These are phyloP conservation scores for Rhynchospora tenuis DNA, from an alignment of 176 grass and related monocot species.

Conservation along the genomic window DNA sequence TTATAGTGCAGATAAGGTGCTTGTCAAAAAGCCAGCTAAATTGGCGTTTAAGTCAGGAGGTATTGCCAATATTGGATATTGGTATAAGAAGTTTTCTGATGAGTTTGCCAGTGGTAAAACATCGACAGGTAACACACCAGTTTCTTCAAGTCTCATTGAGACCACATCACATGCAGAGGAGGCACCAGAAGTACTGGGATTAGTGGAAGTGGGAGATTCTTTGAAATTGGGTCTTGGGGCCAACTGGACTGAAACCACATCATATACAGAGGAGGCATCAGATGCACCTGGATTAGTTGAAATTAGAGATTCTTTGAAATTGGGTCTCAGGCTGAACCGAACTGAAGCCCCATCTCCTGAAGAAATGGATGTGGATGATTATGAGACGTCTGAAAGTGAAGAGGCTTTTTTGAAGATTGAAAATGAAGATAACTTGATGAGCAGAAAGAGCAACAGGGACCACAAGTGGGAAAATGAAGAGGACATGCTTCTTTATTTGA, in stretches of 20 bases:
- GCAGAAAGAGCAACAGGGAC: too few relatives aligned
- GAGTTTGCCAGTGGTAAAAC: background rate
- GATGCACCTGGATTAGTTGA: background rate
- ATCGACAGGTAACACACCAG: background rate
- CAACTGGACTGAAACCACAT: background rate
- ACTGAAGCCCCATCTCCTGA: background rate
- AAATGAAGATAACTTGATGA: too few relatives aligned
- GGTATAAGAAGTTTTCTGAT: background rate
- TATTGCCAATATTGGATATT: background rate
- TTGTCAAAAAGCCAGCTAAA: background rate
- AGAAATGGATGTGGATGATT: background rate
- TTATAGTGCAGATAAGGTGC: background rate
- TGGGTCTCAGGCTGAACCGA: background rate
- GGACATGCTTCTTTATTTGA: too few relatives aligned
- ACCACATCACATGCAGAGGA: background rate
- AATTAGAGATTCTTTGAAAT: background rate
- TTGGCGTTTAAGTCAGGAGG: background rate
- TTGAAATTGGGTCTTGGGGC: background rate
- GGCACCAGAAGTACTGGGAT: background rate
- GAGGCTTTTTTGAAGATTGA: too few relatives aligned
- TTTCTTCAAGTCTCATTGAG: background rate
- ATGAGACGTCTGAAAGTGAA: too few relatives aligned
- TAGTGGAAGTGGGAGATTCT: background rate
- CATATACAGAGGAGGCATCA: background rate
- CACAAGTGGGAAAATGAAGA: too few relatives aligned